phyloP scores from a whole-genome alignment of 805 yeast genomes.

The Metschnikowia colocasiae region DNA sequence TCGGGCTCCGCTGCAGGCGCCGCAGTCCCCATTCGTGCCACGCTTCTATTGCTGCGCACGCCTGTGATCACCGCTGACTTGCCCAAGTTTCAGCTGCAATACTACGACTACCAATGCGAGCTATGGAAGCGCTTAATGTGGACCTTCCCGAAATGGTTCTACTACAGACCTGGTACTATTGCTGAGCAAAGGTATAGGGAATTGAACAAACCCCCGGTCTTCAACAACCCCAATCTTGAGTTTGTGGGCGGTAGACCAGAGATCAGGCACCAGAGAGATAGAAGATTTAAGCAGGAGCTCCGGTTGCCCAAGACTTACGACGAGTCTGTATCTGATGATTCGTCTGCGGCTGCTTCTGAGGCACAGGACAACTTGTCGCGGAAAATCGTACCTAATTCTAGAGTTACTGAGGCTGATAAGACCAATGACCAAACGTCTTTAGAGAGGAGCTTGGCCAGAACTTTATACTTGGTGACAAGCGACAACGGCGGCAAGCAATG shows the following conservation, averaged over 20 bases:
- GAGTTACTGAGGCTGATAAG: slow-evolving; percentile 75
- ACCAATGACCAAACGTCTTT: slow-evolving; percentile 59
- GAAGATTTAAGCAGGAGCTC: slow-evolving; percentile 75
- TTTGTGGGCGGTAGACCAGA: slow-evolving; percentile 85
- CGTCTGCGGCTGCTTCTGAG: slow-evolving; percentile 10
- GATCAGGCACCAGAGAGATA: slow-evolving; percentile 82
- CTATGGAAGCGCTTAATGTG: slow-evolving; percentile 90
- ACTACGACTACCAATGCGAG: slow-evolving; percentile 79
- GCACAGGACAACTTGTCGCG: slow-evolving; percentile 53
- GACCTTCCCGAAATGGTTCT: slow-evolving; percentile 94
- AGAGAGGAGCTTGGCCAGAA: slow-evolving; percentile 75
- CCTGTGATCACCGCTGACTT: slow-evolving; percentile 83
- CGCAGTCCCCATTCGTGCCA: slow-evolving; percentile 33
- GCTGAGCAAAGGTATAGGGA: slow-evolving; percentile 76
- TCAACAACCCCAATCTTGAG: slow-evolving; percentile 69
- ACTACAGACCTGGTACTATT: slow-evolving; percentile 84
- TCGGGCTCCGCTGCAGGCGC: slow-evolving; percentile 8
- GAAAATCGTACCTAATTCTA: slow-evolving; percentile 65
- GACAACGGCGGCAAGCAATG: slow-evolving; percentile 42
- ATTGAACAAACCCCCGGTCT: slow-evolving; percentile 72
- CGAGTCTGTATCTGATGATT: slow-evolving; percentile 17
- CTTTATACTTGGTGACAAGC: slow-evolving; percentile 72
- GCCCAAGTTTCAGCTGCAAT: slow-evolving; percentile 66
- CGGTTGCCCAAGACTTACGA: slow-evolving; percentile 66
- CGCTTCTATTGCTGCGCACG: slow-evolving; percentile 67